Conservation (phyloP, 2,329 filamentous ascomycete species). For the Ilyonectria sp. region DNA sequence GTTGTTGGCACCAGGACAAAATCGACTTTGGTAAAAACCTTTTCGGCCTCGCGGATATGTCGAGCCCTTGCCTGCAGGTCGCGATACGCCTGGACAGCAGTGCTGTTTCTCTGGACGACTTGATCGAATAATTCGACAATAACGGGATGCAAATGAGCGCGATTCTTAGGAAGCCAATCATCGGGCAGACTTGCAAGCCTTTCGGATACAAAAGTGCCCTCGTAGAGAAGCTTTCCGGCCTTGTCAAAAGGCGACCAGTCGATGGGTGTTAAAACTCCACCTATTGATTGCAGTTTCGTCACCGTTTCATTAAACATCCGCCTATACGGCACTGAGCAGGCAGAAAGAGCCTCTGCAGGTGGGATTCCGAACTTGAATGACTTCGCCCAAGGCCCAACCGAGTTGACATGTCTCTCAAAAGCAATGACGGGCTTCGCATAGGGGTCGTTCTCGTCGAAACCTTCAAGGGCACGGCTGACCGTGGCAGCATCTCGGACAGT, state of each 20-base stretch:
- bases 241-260: slow-evolving; percentile 65
- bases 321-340: slow-evolving; percentile 55
- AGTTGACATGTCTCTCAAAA: slow-evolving; percentile 57
- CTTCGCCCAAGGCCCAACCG: slow-evolving; percentile 1
- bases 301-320: slow-evolving; percentile 53
- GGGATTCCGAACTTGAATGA: slow-evolving; percentile 66
- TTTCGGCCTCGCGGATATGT: slow-evolving; percentile 55
- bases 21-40: slow-evolving; percentile 61
- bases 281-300: slow-evolving; percentile 21
- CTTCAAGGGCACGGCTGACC: slow-evolving; percentile 61
- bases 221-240: slow-evolving; percentile 66
- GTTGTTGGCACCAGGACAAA: slow-evolving; percentile 68
- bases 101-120: slow-evolving; percentile 35
- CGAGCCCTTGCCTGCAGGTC: slow-evolving; percentile 60
- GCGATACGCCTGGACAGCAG: slow-evolving; percentile 58
- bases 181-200: slow-evolving; percentile 63
- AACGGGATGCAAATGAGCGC: slow-evolving; percentile 57
- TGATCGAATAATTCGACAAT: slow-evolving; percentile 58
- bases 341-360: slow-evolving; percentile 52
- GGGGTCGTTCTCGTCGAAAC: slow-evolving; percentile 61
- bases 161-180: slow-evolving; percentile 48
- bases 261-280: slow-evolving; percentile 49
- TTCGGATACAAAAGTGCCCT: slow-evolving; percentile 68
- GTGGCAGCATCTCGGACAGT: slow-evolving; percentile 63
- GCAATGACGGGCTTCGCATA: slow-evolving; percentile 67